phyloP scores from a whole-genome alignment of 2,329 filamentous ascomycete genomes.

The Cadophora sp. region DNA sequence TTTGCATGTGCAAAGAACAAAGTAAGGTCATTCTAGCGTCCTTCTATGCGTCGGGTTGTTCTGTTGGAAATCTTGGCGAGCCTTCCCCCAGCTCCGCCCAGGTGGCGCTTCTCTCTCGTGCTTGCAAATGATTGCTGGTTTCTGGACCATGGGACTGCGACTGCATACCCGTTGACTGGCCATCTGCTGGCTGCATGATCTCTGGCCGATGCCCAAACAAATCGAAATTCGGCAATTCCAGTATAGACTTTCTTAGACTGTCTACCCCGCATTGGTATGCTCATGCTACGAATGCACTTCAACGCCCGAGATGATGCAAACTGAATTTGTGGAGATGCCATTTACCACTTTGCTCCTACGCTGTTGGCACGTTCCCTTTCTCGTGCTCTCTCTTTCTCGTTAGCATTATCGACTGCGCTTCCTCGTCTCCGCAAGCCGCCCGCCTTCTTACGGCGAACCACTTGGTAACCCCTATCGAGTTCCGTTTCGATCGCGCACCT shows the following conservation, averaged over 20 bases:
- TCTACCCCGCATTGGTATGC: conserved; percentile 11
- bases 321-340: neutral
- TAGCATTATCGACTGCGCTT: conserved; percentile 41
- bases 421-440: conserved; percentile 43
- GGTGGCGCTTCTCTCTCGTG: neutral
- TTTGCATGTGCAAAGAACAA: conserved; percentile 13
- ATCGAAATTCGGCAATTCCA: neutral
- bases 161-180: conserved; percentile 1
- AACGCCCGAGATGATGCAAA: conserved; percentile 19
- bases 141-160: conserved; percentile 7
- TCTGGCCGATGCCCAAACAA: neutral
- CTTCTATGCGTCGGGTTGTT: conserved; percentile 8
- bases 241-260: neutral
- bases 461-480: conserved; percentile 83
- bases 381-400: conserved; percentile 36
- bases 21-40: conserved; percentile 4
- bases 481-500: conserved; percentile 87
- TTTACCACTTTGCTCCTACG: conserved; percentile 27
- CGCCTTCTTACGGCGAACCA: conserved; percentile 64
- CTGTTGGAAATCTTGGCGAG: neutral
- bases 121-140: conserved; percentile 3
- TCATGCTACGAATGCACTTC: conserved; percentile 6
- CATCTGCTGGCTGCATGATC: neutral
- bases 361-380: conserved; percentile 41
- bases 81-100: neutral